Conservation (phyloP, 495 filamentous ascomycete genomes). For the Neurospora terricola region DNA sequence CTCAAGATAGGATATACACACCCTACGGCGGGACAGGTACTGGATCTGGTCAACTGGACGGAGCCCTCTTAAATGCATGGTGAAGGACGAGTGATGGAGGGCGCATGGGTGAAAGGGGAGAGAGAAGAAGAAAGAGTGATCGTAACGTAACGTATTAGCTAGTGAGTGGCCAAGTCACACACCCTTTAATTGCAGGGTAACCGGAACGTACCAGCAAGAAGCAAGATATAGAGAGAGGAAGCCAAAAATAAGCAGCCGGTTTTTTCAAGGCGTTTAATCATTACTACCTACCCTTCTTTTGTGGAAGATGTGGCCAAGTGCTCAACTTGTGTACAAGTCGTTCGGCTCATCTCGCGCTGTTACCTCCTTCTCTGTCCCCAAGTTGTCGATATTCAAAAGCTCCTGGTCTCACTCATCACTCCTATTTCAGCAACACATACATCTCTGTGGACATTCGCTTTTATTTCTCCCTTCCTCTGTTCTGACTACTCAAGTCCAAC, state of each 20-base stretch:
- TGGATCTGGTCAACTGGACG: slow-evolving; percentile 93
- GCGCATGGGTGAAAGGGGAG: background rate
- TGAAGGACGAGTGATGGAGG: slow-evolving; percentile 12
- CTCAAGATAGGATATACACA: slow-evolving; percentile 74
- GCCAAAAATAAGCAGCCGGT: background rate
- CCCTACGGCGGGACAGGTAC: slow-evolving; percentile 56
- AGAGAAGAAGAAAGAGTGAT: background rate
- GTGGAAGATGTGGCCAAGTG: background rate
- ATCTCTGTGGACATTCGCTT: no score
- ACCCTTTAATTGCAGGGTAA: background rate
- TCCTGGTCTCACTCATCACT: no score
- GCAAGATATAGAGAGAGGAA: background rate
- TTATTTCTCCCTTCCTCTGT: no score
- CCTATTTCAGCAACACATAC: no score
- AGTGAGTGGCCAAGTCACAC: background rate
- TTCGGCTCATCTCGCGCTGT: background rate
- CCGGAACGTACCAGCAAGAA: background rate
- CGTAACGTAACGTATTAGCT: background rate
- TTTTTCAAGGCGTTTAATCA: background rate
- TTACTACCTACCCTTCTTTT: background rate
- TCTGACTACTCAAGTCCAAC: no score
- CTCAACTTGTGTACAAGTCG: background rate
- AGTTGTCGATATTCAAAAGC: no score
- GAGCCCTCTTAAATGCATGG: slow-evolving; percentile 44
- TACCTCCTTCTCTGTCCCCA: no score